Base-by-base conservation (phyloP, 1,284 basidiomycete genomes). In the Entoloma clypeatum region DNA sequence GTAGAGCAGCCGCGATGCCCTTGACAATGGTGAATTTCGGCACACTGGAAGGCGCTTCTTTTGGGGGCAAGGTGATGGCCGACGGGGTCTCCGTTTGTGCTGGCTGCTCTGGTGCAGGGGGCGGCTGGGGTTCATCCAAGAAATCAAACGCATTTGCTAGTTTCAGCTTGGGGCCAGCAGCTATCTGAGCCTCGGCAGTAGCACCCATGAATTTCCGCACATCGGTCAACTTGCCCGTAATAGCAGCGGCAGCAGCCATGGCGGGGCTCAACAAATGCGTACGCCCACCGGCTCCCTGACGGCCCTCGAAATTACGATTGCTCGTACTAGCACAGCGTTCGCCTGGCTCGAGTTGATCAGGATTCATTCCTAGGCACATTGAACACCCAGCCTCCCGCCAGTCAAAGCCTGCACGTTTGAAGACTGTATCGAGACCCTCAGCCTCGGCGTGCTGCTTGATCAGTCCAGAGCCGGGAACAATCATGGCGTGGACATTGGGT, bases 351-450 rank as follows among this genome's bases (percentile, higher is more conserved):
- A 97, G 74, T 64, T 95, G 92, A 67, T 97, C 93, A 7, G 93
- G 91, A 67, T 97, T 97, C 94, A 97, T 97, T 30, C 92, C 94
- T 49, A 97, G 64, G 66, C 93, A 97, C 94, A 97, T 97, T 22
- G 94, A 97, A 63, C 93, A 97, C 22, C 93, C 93, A 21, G 94
- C 94, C 67, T 97, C 94, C 45, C 93, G 79, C 93, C 92, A 97
- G 62, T 97, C 94, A 57, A 96, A 97, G 14, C 94, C 94, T 19
- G 93, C 93, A 38, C 90, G 86, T 64, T 84, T 92, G 75, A 97
- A 94, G 57, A 97, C 72, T 41, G 75, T 76, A 58, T 96, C 92
- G 46, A 97, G 74, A 27, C 93, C 92, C 59, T 97, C 93, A 18
- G 82, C 86, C 67, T 97, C 93, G 10, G 94, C 92, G 59, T 96